Conservation (phyloP, 768 basidiomycete species). For the Boletellus sp. region DNA sequence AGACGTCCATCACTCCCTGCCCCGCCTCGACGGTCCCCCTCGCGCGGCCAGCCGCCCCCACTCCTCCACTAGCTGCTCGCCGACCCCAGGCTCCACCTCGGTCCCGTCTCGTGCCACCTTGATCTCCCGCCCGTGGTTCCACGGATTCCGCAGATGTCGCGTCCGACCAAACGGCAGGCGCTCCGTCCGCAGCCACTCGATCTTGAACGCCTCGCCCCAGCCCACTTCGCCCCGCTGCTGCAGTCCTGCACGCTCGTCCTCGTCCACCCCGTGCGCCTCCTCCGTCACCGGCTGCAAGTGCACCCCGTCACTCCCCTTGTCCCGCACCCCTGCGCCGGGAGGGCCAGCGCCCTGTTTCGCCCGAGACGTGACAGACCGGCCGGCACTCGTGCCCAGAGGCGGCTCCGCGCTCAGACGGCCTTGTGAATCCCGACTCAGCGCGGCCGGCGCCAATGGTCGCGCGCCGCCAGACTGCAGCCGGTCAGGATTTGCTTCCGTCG, state of each 20-base stretch:
- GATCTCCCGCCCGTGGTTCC: constrained; percentile 83
- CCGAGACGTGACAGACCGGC: no score
- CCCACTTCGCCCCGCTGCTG: constrained; percentile 23
- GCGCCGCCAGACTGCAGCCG: no score
- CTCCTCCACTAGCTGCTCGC: constrained; percentile 63
- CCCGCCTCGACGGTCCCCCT: background rate
- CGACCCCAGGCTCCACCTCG: constrained; percentile 80
- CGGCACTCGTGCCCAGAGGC: no score
- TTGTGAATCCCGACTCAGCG: no score
- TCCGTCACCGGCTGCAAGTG: constrained; percentile 24
- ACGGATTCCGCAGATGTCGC: constrained; percentile 82
- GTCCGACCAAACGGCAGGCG: constrained; percentile 73
- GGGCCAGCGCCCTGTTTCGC: no score
- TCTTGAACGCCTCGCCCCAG: constrained; percentile 78
- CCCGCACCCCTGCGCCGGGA: constrained; percentile 25
- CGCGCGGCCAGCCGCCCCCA: constrained; percentile 39
- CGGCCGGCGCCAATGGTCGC: no score
- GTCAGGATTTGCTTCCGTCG: no score
- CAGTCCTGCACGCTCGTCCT: background rate
- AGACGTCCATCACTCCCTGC: no score
- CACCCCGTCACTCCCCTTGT: constrained; percentile 14
- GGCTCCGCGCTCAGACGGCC: no score
- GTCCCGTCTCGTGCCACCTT: constrained; percentile 89
- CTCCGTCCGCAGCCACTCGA: constrained; percentile 77
- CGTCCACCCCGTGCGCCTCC: constrained; percentile 5